phyloP scores from a whole-genome alignment of 192 early-diverging fungal genomes.

The Mortierella hygrophila region DNA sequence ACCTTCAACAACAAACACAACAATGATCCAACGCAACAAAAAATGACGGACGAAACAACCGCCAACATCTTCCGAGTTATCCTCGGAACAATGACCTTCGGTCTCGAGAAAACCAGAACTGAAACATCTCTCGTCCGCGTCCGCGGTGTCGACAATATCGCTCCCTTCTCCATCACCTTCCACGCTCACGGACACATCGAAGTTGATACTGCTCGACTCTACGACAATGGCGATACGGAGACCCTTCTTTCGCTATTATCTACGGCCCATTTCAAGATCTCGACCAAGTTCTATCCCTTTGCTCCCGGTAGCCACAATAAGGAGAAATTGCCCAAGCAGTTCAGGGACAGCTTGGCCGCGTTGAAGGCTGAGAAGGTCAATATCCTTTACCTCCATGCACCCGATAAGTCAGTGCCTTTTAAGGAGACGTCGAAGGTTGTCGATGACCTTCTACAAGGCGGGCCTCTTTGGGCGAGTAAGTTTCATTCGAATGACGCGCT shows the following conservation, averaged over 20 bases:
- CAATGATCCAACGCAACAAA: neutral
- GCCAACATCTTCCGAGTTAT: neutral
- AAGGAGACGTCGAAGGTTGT: too few species aligned
- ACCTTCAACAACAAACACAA: neutral
- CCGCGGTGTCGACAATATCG: constrained; percentile 21
- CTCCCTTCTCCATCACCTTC: constrained; percentile 13
- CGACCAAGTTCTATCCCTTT: constrained; percentile 7
- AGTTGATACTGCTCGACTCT: constrained; percentile 56
- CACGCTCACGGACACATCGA: constrained; percentile 13
- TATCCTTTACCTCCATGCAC: too few species aligned
- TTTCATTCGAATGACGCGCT: too few species aligned
- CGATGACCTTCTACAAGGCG: too few species aligned
- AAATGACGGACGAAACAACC: neutral
- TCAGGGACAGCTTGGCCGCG: too few species aligned
- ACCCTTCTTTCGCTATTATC: neutral
- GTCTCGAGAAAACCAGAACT: neutral
- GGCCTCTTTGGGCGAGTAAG: too few species aligned
- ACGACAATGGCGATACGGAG: constrained; percentile 65
- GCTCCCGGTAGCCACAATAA: constrained; percentile 47
- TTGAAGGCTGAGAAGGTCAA: too few species aligned
- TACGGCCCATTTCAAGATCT: neutral
- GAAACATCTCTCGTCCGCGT: neutral
- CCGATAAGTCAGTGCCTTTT: too few species aligned
- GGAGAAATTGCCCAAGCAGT: constrained; percentile 54
- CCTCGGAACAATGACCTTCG: constrained; percentile 27